Conservation (phyloP, 129 eudicot genomes). For the Lonicera japonica region DNA sequence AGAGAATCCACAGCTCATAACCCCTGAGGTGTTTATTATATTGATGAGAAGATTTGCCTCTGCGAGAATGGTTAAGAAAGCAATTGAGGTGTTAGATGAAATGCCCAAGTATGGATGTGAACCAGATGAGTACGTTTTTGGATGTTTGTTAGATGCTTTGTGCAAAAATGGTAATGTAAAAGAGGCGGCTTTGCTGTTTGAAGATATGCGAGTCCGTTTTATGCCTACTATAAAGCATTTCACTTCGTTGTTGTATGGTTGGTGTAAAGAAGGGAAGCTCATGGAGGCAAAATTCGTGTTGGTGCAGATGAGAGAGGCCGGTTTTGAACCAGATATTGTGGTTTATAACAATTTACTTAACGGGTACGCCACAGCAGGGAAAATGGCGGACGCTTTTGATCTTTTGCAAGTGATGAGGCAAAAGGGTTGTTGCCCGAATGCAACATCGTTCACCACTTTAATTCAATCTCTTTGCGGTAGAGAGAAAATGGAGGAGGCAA, state of each 20-base stretch:
- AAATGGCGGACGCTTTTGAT: slow-evolving; percentile 75
- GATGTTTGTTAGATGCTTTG: slow-evolving; percentile 82
- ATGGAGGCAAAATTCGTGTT: slow-evolving; percentile 57
- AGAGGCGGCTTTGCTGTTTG: slow-evolving; percentile 79
- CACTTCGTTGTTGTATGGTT: slow-evolving; percentile 66
- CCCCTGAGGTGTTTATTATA: slow-evolving; percentile 66
- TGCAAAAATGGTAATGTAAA: slow-evolving; percentile 75
- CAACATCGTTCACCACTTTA: slow-evolving; percentile 55
- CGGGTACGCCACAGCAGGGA: slow-evolving; percentile 62
- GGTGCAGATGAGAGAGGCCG: slow-evolving; percentile 61
- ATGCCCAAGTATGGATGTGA: slow-evolving; percentile 87
- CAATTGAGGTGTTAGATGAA: slow-evolving; percentile 78
- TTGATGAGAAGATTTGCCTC: slow-evolving; percentile 84
- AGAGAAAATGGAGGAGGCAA: slow-evolving; percentile 68
- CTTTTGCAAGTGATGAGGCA: slow-evolving; percentile 65
- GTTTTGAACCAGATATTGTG: slow-evolving; percentile 70
- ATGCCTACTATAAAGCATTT: slow-evolving; percentile 65
- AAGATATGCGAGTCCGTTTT: slow-evolving; percentile 66
- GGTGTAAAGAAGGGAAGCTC: slow-evolving; percentile 75
- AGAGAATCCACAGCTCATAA: slow-evolving; percentile 58
- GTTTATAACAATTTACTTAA: slow-evolving; percentile 67
- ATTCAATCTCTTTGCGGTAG: slow-evolving; percentile 64
- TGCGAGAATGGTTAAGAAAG: slow-evolving; percentile 80
- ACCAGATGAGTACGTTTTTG: slow-evolving; percentile 82
- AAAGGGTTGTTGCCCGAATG: slow-evolving; percentile 65